phyloP scores from a whole-genome alignment of 2,329 filamentous ascomycete genomes.

The Cladophialophora yegresii region DNA sequence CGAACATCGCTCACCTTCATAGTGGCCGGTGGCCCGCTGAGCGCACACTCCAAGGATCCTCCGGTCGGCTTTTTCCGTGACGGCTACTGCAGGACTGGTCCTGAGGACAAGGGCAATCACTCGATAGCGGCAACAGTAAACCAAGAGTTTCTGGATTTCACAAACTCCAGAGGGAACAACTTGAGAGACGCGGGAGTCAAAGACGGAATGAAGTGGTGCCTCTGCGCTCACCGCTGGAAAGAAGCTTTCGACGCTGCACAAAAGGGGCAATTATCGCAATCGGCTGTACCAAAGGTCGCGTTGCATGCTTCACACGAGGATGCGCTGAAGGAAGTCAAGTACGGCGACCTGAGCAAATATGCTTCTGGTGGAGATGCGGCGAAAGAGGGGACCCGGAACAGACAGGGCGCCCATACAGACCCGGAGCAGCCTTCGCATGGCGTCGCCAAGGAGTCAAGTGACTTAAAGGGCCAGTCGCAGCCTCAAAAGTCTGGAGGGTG shows the following conservation, averaged over 20 bases:
- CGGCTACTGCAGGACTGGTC: constrained; percentile 61
- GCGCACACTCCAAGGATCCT: constrained; percentile 59
- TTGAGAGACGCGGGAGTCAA: constrained; percentile 57
- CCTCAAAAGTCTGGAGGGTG: constrained; percentile 22
- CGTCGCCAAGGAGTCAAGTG: constrained; percentile 17
- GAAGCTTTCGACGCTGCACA: constrained; percentile 60
- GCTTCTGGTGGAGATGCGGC: constrained; percentile 36
- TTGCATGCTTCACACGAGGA: constrained; percentile 44
- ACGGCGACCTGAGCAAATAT: constrained; percentile 43
- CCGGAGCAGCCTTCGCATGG: constrained; percentile 18
- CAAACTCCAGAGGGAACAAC: constrained; percentile 61
- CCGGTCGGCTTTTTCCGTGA: constrained; percentile 64
- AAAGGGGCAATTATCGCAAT: constrained; percentile 41
- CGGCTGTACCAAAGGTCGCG: constrained; percentile 38
- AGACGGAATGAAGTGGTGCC: constrained; percentile 64
- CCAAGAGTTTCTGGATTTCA: constrained; percentile 64
- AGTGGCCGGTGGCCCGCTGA: constrained; percentile 61
- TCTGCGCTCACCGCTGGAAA: constrained; percentile 62
- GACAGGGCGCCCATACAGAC: constrained; percentile 17
- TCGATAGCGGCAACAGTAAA: constrained; percentile 60
- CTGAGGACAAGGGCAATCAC: constrained; percentile 61
- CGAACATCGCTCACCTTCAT: background rate
- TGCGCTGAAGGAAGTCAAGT: constrained; percentile 40
- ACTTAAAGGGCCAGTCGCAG: constrained; percentile 21
- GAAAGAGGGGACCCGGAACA: constrained; percentile 11